These are phyloP conservation scores for Tolypocladium paradoxum DNA, from an alignment of 2,329 filamentous ascomycete species.

Conservation along the genomic window DNA sequence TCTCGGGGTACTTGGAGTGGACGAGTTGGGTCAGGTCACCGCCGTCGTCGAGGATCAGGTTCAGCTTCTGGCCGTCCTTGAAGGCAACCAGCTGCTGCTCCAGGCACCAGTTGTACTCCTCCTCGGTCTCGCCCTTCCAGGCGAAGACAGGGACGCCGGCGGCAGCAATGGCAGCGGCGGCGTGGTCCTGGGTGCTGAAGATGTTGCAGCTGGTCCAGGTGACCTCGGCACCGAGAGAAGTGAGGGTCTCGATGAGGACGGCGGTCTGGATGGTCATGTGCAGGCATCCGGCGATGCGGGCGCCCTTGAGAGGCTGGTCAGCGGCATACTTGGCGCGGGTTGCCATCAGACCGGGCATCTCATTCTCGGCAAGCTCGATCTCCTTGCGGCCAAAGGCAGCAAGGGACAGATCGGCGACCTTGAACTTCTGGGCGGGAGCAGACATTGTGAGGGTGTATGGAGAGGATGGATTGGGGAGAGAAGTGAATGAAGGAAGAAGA, in stretches of 20 bases:
- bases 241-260: constrained; percentile 97
- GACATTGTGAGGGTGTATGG: constrained; percentile 36
- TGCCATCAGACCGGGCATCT: constrained; percentile 97
- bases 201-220: constrained; percentile 99
- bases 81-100: constrained; percentile 96
- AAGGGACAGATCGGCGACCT: constrained; percentile 96
- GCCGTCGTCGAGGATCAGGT: constrained; percentile 98
- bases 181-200: constrained; percentile 98
- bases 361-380: constrained; percentile 93
- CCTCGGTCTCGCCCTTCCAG: constrained; percentile 88
- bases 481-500: constrained; percentile 8
- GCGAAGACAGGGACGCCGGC: constrained; percentile 77
- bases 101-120: constrained; percentile 99
- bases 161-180: constrained; percentile 92
- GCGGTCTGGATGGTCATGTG: constrained; percentile 99
- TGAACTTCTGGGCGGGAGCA: constrained; percentile 87
- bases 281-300: constrained; percentile 93
- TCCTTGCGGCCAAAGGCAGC: constrained; percentile 98
- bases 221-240: constrained; percentile 88
- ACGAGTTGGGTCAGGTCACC: constrained; percentile 94
- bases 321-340: constrained; percentile 83
- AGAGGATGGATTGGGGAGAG: constrained; percentile 6
- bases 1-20: constrained; percentile 96
- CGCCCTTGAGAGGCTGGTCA: constrained; percentile 89
- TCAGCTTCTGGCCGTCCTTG: constrained; percentile 93